These are phyloP conservation scores for Solanum appendiculatum DNA, from an alignment of 257 asterid species.

Conservation along the genomic window DNA sequence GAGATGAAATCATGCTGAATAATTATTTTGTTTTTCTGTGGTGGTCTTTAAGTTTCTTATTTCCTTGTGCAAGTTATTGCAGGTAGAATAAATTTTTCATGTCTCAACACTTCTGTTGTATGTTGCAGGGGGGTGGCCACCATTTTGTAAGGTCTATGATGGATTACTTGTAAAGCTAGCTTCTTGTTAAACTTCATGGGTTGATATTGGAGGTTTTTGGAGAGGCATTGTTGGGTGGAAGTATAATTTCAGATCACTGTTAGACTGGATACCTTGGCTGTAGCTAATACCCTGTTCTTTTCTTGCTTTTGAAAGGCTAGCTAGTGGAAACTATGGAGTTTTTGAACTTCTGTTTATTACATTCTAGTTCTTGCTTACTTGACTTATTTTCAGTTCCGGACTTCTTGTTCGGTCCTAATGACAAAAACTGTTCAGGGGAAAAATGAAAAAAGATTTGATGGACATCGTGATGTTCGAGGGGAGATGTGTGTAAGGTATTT, in stretches of 20 bases:
- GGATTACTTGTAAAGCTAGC: neutral
- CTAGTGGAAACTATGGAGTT: neutral
- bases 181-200: neutral
- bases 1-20: neutral
- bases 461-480: neutral
- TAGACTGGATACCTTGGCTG: neutral
- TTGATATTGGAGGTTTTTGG: neutral
- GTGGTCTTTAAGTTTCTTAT: neutral
- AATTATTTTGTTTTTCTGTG: neutral
- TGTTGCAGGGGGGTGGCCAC: neutral
- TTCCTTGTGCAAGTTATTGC: neutral
- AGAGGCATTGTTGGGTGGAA: neutral
- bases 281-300: neutral
- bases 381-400: neutral
- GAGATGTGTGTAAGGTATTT: neutral
- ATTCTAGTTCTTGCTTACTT: neutral
- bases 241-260: neutral
- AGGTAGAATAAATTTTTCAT: neutral
- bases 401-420: neutral
- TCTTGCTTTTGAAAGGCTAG: neutral
- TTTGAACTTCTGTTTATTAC: neutral
- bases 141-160: neutral
- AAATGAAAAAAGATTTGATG: neutral
- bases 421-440: neutral
- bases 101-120: neutral